phyloP scores from a whole-genome alignment of 441 rosid species.

The Cnidoscolus chayamansa region DNA sequence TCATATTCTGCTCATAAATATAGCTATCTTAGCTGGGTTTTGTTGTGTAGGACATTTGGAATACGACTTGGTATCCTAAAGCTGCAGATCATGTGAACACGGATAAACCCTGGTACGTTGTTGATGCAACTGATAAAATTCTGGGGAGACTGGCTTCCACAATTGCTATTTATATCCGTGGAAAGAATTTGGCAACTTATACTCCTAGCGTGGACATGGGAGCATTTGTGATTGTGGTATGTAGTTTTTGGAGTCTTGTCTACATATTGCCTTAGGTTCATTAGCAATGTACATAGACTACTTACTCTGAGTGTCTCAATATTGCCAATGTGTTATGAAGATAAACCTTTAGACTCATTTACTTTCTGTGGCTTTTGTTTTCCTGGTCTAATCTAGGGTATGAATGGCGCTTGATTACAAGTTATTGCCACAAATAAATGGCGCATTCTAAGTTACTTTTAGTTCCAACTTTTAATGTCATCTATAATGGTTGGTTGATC shows the following conservation, averaged over 20 bases:
- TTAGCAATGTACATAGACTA: not conserved
- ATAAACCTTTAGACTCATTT: not conserved
- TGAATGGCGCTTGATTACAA: not conserved
- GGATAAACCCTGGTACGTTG: slow-evolving; percentile 77
- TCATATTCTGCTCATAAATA: not conserved
- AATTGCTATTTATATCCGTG: slow-evolving; percentile 80
- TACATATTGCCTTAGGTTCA: not conserved
- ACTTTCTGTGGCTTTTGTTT: not conserved
- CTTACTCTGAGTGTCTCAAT: not conserved
- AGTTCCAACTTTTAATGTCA: not conserved
- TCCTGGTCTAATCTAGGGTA: not conserved
- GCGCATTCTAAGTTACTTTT: not conserved
- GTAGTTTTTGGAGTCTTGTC: slow-evolving; percentile 17
- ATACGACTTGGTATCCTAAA: slow-evolving; percentile 90
- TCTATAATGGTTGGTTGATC: not conserved
- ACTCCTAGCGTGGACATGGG: slow-evolving; percentile 99
- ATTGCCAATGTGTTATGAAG: not conserved
- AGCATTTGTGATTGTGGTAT: slow-evolving; percentile 90
- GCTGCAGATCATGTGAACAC: slow-evolving; percentile 80
- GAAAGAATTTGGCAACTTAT: slow-evolving; percentile 79
- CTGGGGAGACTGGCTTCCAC: slow-evolving; percentile 88
- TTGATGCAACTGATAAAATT: slow-evolving; percentile 85
- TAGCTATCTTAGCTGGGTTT: slow-evolving; percentile 9
- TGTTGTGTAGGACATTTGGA: slow-evolving; percentile 81
- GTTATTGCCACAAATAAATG: not conserved